These are phyloP conservation scores for Litchi chinensis DNA, from an alignment of 345 rosid species.

Conservation along the genomic window DNA sequence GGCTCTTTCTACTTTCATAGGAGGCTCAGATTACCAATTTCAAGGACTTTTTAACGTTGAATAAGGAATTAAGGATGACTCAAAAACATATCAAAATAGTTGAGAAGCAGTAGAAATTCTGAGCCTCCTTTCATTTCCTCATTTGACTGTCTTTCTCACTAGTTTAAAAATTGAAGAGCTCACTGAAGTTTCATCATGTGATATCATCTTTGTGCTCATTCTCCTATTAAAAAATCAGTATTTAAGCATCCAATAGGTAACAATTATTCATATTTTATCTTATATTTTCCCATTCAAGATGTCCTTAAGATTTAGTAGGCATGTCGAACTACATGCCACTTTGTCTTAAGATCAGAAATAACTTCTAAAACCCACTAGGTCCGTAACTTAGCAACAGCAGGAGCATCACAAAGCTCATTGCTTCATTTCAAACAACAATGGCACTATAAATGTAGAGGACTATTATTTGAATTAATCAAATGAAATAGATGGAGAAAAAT, in stretches of 20 bases:
- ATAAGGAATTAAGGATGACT: background rate
- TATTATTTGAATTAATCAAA: background rate
- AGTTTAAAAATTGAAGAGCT: background rate
- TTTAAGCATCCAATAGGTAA: background rate
- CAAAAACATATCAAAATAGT: background rate
- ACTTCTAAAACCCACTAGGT: background rate
- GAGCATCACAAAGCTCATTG: background rate
- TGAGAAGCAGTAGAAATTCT: background rate
- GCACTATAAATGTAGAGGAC: background rate
- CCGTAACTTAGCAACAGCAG: background rate
- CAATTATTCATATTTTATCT: background rate
- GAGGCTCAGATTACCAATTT: background rate
- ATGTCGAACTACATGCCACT: background rate
- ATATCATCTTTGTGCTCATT: slow-evolving; percentile 6
- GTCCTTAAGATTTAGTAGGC: background rate
- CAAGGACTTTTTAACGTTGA: background rate
- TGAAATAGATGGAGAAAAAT: background rate
- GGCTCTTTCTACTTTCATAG: background rate
- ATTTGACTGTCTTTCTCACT: background rate
- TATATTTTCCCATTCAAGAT: background rate
- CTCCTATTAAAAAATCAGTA: background rate
- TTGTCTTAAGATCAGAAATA: background rate
- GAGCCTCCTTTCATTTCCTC: background rate
- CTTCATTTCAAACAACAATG: background rate
- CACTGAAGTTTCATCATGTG: background rate